Base-by-base conservation (phyloP, 352 stramenopile species). In the Globisporangium polare region DNA sequence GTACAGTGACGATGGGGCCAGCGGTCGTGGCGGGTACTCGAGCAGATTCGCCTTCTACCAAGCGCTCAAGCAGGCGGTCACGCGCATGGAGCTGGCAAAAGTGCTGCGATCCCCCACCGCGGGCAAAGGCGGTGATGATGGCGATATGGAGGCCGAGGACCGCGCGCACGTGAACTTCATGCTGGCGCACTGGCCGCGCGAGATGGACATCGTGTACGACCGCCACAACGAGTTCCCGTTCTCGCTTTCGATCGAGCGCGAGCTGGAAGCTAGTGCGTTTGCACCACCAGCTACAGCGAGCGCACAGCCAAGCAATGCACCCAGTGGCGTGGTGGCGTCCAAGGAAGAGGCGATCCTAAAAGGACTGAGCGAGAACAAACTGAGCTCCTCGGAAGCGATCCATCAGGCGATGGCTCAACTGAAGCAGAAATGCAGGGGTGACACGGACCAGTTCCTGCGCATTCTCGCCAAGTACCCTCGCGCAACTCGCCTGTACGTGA, bases 101-200 rank as follows among this genome's bases (percentile, higher is more conserved):
- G 62, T 42, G 26, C 22, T 42, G 27, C 27, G 27, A n/a, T 47
- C 57, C 22, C 10, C 58, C 1, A 24, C 26, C 18, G 37, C 33
- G 22, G 64, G 26, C 7, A 29, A 18, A 58, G 24, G n/a, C 2
- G 6, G 6, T 4, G 13, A 47, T 13, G 26, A 31, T 33, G 60
- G 20, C 58, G 60, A 53, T 60, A 65, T 12, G 31, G 67, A 39
- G 51, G 53, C n/a, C 17, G 60, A 63, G 3, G 62, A 59, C n/a
- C 35, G 57, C 6, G 60, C 72, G 5, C 62, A 84, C 41, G 63
- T 74, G 27, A 61, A 78, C 39, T 66, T 84, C 29, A 58, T 82
- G 37, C 64, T 88, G 3, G 69, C 82, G 54, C 77, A 86, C 58
- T 88, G 78, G 78, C 42, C 69, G 22, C 66, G 76, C 24, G 78